Percentiles rank a stretch among this genome's conserved stretches.
Conservation (phyloP, 164 flowering plant species). For the Aristolochia contorta region DNA sequence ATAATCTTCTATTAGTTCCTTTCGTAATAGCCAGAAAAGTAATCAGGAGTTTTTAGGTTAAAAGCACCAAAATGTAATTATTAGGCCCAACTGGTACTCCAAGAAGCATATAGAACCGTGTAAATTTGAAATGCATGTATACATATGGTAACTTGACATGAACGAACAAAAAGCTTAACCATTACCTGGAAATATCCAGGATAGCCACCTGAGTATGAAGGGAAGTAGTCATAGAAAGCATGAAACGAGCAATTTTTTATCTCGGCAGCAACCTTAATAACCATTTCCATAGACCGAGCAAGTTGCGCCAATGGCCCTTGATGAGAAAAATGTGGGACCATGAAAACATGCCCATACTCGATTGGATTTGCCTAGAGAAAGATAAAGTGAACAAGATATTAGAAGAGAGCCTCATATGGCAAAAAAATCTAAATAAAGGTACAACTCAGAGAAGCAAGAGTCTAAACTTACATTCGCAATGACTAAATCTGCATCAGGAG, state of each 20-base stretch:
- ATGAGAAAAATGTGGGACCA: conserved; percentile 13
- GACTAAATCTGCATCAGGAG: conserved; percentile 14
- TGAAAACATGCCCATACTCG: conserved; percentile 30
- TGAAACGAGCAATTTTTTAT: conserved; percentile 20
- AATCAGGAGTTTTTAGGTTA: too few relatives aligned
- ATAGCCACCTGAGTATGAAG: conserved; percentile 7
- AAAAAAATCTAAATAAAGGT: not conserved
- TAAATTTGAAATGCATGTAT: too few relatives aligned
- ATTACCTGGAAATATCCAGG: conserved; percentile 18
- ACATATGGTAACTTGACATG: too few relatives aligned
- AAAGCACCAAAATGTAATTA: too few relatives aligned
- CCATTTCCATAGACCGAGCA: conserved; percentile 21
- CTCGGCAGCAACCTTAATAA: conserved; percentile 16
- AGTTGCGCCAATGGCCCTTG: conserved; percentile 6
- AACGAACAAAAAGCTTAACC: not conserved
- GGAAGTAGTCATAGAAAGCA: conserved; percentile 19
- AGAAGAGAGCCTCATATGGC: not conserved
- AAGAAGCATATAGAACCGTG: too few relatives aligned
- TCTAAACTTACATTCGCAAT: conserved; percentile 17
- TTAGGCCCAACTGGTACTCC: too few relatives aligned
- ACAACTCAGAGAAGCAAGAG: not conserved
- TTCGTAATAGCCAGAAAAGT: too few relatives aligned
- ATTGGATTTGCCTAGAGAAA: conserved; percentile 23
- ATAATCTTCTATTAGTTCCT: too few relatives aligned
- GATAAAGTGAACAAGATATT: not conserved